Base-by-base conservation (phyloP, 257 asterid genomes). In the Nemophila menziesii region DNA sequence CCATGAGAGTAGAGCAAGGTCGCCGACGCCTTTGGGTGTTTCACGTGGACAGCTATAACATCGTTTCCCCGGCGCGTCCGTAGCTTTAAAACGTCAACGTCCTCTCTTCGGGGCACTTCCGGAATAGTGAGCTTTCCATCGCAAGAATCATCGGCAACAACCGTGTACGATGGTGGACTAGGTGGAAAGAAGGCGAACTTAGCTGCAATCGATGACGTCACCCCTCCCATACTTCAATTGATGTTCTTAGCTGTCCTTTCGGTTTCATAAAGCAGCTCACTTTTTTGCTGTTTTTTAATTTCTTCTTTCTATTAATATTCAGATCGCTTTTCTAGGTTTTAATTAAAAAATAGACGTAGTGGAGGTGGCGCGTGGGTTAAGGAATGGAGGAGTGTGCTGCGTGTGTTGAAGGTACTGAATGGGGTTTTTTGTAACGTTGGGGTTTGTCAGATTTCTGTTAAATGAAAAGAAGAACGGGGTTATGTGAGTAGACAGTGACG, bases 141-240 rank as follows among this genome's bases (percentile, higher is more conserved):
- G 43, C 72, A 55, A 46, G 68, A 55, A 39, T 73, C 80, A 61
- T 71, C 87, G 2, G 63, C 64, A 38, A 72, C 86, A 65, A 85
- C 82, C 51, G 96, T 77, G 71, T 90, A 90, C 20, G 99, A 85
- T 45, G 99, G 94, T 10, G 99, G 99, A 37, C 18, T 79, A 10
- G 96, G 94, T 36, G 96, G 99, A 58, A 85, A 90, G 56, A 90
- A 90, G 18, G 99, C 99, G 59, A 90, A 85, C 73, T 90, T 90
- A 46, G 99, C 93, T 22, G 96, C 98, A 66, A 90, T 85, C 49
- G 96, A 85, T 52, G 94, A 84, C 63, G 94, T 79, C 68, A 90
- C 96, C 55, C 94, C 96, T 44, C 98, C 98, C 98, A 84, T 84
- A 19, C 18, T 36, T 22, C 4, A 39, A 15, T 39, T 39, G 23